Evolutionary conservation across 2,329 filamentous ascomycete genomes (phyloP).

Genomic region (Apiospora phragmitis): DNA sequence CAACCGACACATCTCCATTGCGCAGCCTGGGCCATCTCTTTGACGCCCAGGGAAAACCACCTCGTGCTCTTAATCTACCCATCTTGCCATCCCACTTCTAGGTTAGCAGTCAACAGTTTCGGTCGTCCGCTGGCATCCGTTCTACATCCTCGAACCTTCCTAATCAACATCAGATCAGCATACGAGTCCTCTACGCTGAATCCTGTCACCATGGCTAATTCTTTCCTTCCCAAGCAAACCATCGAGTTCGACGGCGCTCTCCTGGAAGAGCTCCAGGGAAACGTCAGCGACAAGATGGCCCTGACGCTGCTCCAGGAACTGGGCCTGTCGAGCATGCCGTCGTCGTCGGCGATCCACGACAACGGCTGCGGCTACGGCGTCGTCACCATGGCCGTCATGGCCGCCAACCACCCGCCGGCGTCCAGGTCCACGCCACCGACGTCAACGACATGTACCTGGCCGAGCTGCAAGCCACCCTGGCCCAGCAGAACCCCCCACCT

Average conservation of each 20-base stretch:
- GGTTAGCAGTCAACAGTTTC: background rate
- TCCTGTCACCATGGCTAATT: background rate
- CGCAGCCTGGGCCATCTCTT: too few relatives aligned
- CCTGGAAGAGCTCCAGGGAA: constrained; percentile 17
- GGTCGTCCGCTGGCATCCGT: too few relatives aligned
- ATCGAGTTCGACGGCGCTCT: constrained; percentile 17
- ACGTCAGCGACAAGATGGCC: constrained; percentile 18
- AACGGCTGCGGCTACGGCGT: constrained; percentile 19
- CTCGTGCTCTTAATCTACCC: too few relatives aligned
- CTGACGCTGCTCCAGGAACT: constrained; percentile 15
- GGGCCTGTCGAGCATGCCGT: background rate
- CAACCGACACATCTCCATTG: too few relatives aligned
- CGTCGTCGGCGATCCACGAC: constrained; percentile 17
- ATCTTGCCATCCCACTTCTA: background rate
- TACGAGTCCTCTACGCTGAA: background rate
- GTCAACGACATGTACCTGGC: constrained; percentile 12
- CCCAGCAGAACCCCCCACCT: constrained; percentile 13
- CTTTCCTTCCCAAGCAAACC: constrained; percentile 11
- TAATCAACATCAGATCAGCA: background rate
- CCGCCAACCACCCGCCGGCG: constrained; percentile 12
- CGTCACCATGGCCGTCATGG: constrained; percentile 17
- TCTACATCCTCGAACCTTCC: too few relatives aligned
- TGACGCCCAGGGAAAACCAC: too few relatives aligned
- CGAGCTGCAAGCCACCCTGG: constrained; percentile 11
- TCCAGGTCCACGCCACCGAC: constrained; percentile 17